Evolutionary conservation across 2,329 filamentous ascomycete genomes (phyloP), one percentile per base, ranked within the genome.

Genomic region (Arachnopeziza araneosa): DNA sequence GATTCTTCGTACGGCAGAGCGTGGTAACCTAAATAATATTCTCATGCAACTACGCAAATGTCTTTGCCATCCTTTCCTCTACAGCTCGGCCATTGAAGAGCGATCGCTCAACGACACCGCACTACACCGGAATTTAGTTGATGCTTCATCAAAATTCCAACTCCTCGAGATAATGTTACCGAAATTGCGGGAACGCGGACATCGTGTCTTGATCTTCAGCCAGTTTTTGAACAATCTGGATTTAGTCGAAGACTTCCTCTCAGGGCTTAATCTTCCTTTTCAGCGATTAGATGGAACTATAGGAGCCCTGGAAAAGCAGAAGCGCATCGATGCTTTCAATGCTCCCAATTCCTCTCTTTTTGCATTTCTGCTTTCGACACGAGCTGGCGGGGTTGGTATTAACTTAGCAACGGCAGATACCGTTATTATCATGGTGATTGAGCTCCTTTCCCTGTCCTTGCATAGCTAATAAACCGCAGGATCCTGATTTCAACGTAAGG

Each of bases 341-440:
- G 90, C 88, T 0, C 88, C 91, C 0, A 81, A 88, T 57, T 98
- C 93, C 0, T 77, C 83, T 0, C 78, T 96, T 0, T 99, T 98
- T 72, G 92, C 89, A 0, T 98, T 99, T 75, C 76, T 99, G 21
- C 80, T 99, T 0, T 98, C 93, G 0, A 99, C 96, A 2, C 87
- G 95, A 64, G 93, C 96, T 21, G 95, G 95, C 57, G 95, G 96
- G 69, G 93, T 99, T 0, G 96, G 95, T 19, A 99, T 99, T 78
- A 99, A 99, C 71, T 81, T 99, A 58, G 95, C 95, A 0, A 96
- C 93, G 8, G 95, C 95, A 2, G 95, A 99, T 71, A 99, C 95
- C 0, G 96, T 99, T 63, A 97, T 99, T 65, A 97, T 99, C 66
- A 85, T 98, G 66, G 68, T 68, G 59, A 57, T 93, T 97, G 68